These are phyloP conservation scores for Cryphonectria parasitica DNA, from an alignment of 2,329 filamentous ascomycete species.

Conservation along the genomic window DNA sequence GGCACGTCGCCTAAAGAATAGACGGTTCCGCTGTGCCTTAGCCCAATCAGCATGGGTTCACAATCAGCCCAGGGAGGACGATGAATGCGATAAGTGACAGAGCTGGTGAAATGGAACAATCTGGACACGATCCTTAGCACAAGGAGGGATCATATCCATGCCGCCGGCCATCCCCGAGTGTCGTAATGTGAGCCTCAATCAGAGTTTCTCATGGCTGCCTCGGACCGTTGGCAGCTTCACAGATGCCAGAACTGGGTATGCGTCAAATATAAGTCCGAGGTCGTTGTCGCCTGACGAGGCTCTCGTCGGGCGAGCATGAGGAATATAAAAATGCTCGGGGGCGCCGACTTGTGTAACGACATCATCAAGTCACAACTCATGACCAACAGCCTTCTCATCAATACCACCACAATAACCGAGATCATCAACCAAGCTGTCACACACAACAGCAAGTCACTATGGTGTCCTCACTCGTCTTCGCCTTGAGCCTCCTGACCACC, in stretches of 20 bases:
- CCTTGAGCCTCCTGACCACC: constrained; percentile 3
- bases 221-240: background rate
- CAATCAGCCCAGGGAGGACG: background rate
- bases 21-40: background rate
- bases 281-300: background rate
- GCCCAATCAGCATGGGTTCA: background rate
- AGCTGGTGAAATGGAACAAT: background rate
- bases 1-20: background rate
- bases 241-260: background rate
- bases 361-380: background rate
- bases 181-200: background rate
- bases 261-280: background rate
- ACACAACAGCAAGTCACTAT: constrained; percentile 9
- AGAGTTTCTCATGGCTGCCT: background rate
- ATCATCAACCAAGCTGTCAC: background rate
- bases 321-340: background rate
- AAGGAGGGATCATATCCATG: background rate
- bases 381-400: background rate
- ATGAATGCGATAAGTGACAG: background rate
- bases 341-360: background rate
- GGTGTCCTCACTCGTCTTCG: constrained; percentile 9
- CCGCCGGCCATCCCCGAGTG: background rate
- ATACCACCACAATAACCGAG: background rate
- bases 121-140: background rate
- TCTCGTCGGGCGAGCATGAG: background rate